These are phyloP conservation scores for Kluyveromyces sp. DNA, from an alignment of 1,139 yeast genomes.

Conservation along the genomic window DNA sequence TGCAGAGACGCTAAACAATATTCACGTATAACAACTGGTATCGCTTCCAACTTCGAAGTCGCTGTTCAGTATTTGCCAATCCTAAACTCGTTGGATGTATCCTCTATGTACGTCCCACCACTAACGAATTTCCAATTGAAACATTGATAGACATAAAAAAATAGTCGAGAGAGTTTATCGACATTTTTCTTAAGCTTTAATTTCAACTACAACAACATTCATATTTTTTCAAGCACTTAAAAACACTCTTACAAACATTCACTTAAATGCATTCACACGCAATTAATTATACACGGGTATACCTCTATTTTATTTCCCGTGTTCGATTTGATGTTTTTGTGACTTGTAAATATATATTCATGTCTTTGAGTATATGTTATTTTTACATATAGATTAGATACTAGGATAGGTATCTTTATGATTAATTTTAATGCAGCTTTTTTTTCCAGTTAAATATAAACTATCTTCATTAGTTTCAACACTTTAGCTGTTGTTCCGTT, in stretches of 20 bases:
- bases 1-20: conserved; percentile 41
- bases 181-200: no score
- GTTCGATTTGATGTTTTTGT: no score
- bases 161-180: neutral
- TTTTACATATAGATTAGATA: no score
- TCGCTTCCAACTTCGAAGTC: conserved; percentile 35
- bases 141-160: conserved; percentile 5
- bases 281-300: neutral
- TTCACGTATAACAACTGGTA: conserved; percentile 36
- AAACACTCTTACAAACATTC: neutral
- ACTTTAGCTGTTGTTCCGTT: no score
- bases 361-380: no score
- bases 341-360: no score
- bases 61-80: conserved; percentile 34
- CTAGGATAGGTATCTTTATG: no score
- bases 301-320: no score
- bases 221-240: neutral
- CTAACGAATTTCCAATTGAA: conserved; percentile 20
- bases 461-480: no score
- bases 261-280: neutral
- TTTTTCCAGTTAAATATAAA: no score
- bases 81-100: conserved; percentile 31
- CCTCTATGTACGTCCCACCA: conserved; percentile 35
- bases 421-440: no score
- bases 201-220: neutral